Evolutionary conservation across 1,284 basidiomycete genomes (phyloP), one percentile per base, ranked within the genome.

Genomic region (Cutaneotrichosporon curvatum): DNA sequence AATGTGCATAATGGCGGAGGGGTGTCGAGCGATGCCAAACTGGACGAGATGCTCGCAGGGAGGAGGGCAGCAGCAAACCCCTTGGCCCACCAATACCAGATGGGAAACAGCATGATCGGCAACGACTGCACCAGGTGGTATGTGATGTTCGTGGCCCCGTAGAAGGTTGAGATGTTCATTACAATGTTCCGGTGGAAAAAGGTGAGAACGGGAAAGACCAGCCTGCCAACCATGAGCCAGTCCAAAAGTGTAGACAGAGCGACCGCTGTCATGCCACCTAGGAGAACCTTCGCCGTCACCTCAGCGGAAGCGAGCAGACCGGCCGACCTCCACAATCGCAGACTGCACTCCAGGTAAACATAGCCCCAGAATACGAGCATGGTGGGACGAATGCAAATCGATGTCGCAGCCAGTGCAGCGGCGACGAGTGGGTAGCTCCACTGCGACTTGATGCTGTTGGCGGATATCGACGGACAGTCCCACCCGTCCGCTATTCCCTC

Each of bases 81-180:
- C 49, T 82, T 78, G 0, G 82, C 53, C 33, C 79, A 78, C 63
- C 85, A 90, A 1, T 84, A 87, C 16, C 89, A 72, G 0, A 81
- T 63, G 0, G 85, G 83, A 4, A 81, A 80, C 54, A 82, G 81
- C 16, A 94, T 74, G 45, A 95, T 79, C 0, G 94, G 92, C 1
- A 97, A 60, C 0, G 79, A 91, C 72, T 96, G 91, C 0, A 79
- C 78, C 30, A 96, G 52, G 63, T 98, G 97, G 68, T 87, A 98
- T 62, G 94, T 84, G 80, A 82, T 85, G 1, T 84, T 73, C 52
- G 81, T 87, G 3, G 76, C 72, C n/a, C 95, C 95, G 65, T 98
- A 99, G 67, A 96, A 97, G n/a, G 84, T 73, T 0, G 95, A 92
- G 16, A 97, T 94, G 37, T 84, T 82, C 34, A 76, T 72, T 22